A percentile compares a stretch with the other conserved stretches of the same genome.
Conservation (phyloP, 129 eudicot genomes). For the Escallonia rubra region DNA sequence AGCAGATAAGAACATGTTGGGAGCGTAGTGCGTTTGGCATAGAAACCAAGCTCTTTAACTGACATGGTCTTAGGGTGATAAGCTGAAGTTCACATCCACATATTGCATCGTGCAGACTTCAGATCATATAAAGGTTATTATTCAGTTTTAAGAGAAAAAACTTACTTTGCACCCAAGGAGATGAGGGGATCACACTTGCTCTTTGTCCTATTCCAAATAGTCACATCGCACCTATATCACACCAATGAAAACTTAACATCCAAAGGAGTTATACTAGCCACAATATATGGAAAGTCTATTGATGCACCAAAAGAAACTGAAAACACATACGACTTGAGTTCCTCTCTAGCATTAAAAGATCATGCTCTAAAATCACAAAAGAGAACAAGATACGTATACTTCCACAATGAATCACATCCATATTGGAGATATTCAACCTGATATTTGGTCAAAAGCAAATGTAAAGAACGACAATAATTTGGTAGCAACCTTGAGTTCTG, state of each 20-base stretch:
- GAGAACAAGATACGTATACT: too few relatives aligned
- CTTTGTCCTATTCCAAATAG: conserved; percentile 97
- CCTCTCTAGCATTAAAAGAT: too few relatives aligned
- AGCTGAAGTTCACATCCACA: not conserved
- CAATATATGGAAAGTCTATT: too few relatives aligned
- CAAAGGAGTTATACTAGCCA: not conserved
- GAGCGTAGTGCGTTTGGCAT: not conserved
- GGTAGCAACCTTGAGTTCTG: not conserved
- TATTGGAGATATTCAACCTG: too few relatives aligned
- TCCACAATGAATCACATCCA: too few relatives aligned
- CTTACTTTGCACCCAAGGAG: conserved; percentile 93
- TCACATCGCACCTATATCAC: conserved; percentile 80
- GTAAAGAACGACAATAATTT: too few relatives aligned
- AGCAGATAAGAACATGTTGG: not conserved
- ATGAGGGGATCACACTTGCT: conserved; percentile 96
- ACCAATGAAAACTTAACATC: conserved; percentile 9
- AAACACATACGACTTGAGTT: too few relatives aligned
- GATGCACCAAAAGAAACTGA: too few relatives aligned
- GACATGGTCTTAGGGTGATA: not conserved
- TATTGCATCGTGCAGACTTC: not conserved
- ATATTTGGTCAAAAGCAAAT: too few relatives aligned
- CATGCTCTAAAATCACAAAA: too few relatives aligned
- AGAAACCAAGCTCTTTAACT: not conserved
- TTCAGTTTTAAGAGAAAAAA: not conserved
- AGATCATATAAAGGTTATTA: not conserved